Evolutionary conservation across 140 eudicot species (phyloP), one percentile per base, ranked within the genome.

Genomic region (Erigeron philadelphicus): DNA sequence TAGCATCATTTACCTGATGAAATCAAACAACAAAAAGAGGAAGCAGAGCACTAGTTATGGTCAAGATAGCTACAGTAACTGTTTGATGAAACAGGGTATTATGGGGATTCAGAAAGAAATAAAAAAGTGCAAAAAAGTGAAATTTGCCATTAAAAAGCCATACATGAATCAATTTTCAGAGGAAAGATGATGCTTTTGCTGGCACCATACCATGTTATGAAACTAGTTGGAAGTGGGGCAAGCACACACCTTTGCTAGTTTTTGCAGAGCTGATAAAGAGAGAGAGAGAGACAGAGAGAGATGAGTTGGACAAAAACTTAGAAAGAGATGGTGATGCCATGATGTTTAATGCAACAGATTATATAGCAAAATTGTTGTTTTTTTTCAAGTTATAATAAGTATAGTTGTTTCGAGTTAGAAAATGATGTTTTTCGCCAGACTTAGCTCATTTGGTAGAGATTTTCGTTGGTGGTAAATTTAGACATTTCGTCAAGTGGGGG

Each of bases 171-270:
- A 48, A 48, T 13, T 23, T 31, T 73, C 64, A 41, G 46, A 67
- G 81, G 75, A 42, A 62, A 25, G 50, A 68, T 67, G 72, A 41
- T 60, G 71, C 76, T 52, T 75, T 49, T 64, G 74, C 47, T 69
- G 80, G 78, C 72, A 70, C 41, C 61, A 52, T 61, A 75, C 64
- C 78, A 81, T 68, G 52, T 68, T 73, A 46, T 77, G 80, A 77
- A 31, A 73, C 78, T 81, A 64, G 78, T 74, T 44, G 75, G 64
- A 77, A 62, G 80, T 73, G 85, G 85, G 85, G 67, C 75, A 77
- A 81, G 57, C 77, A 81, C 82, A 77, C 65, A 73, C 82, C 82
- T 81, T 81, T 77, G 81, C 70, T 77, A 60, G 79, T 74, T 72
- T 75, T 72, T 76, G 73, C 72, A 76, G 82, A 67, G 58, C 65